A percentile compares a stretch with the other conserved stretches of the same genome.
Conservation (phyloP, 805 yeast species). For the Metschnikowia picachoensis region DNA sequence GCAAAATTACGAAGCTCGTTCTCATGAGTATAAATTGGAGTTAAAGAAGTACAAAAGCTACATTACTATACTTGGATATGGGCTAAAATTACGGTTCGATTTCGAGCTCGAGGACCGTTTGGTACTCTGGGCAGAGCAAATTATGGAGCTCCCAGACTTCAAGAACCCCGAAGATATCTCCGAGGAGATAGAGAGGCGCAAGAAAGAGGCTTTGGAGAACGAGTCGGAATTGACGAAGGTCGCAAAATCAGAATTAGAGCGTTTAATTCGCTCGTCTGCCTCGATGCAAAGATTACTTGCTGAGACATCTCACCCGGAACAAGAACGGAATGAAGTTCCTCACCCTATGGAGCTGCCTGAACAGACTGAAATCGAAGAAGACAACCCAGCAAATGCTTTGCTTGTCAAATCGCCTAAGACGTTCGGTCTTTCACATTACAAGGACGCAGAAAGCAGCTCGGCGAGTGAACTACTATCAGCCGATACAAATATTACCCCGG, state of each 20-base stretch:
- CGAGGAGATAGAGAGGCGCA: constrained; percentile 8
- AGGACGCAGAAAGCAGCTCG: constrained; percentile 33
- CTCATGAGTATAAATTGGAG: constrained; percentile 43
- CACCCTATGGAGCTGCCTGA: neutral
- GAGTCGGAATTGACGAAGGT: constrained; percentile 31
- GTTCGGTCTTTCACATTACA: constrained; percentile 33
- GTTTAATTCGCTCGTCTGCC: constrained; percentile 17
- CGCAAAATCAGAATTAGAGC: constrained; percentile 31
- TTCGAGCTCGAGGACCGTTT: constrained; percentile 31
- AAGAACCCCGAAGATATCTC: constrained; percentile 9
- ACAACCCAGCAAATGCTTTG: constrained; percentile 15
- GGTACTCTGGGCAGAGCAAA: constrained; percentile 8
- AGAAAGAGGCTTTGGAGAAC: constrained; percentile 9
- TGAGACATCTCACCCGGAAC: neutral
- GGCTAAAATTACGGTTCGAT: constrained; percentile 43
- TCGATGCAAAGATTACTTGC: constrained; percentile 15
- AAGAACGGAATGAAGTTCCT: neutral
- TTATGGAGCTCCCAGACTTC: neutral
- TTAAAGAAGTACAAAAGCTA: constrained; percentile 44
- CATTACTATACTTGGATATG: constrained; percentile 43
- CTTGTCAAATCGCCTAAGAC: constrained; percentile 41
- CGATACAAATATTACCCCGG: constrained; percentile 1
- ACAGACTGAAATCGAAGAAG: constrained; percentile 8
- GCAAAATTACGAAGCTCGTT: constrained; percentile 38
- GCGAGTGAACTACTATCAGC: constrained; percentile 30